A percentile compares a stretch with the other conserved stretches of the same genome.
Conservation (phyloP, 2,329 filamentous ascomycete genomes). For the Sarocladium brachiariae region DNA sequence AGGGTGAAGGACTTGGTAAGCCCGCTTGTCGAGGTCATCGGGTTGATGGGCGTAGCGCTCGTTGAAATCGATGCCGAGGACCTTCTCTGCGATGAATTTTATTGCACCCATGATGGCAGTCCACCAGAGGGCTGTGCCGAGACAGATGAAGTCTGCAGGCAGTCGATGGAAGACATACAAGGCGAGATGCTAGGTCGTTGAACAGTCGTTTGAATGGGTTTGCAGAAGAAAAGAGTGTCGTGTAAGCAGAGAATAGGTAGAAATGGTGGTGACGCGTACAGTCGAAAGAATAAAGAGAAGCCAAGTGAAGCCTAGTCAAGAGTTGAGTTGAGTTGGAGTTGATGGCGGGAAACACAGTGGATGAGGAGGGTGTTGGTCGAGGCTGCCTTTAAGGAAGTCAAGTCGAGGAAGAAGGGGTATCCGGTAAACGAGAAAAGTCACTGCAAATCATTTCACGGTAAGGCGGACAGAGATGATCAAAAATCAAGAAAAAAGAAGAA, state of each 20-base stretch:
- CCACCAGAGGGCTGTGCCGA: neutral
- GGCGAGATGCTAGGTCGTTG: too few species aligned
- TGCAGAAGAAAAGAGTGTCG: too few species aligned
- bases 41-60: slow-evolving; percentile 22
- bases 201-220: too few species aligned
- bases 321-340: neutral
- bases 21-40: slow-evolving; percentile 18
- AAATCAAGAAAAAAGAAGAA: too few species aligned
- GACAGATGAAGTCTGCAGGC: too few species aligned
- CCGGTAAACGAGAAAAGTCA: too few species aligned
- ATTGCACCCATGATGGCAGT: neutral
- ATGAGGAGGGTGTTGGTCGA: neutral
- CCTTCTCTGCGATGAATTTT: slow-evolving; percentile 19
- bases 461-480: too few species aligned
- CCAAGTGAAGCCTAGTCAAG: neutral
- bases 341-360: neutral
- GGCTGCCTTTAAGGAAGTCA: neutral
- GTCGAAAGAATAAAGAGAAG: neutral
- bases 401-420: neutral
- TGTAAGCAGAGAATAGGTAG: neutral
- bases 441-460: too few species aligned
- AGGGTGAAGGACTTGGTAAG: slow-evolving; percentile 19
- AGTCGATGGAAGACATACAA: too few species aligned
- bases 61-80: slow-evolving; percentile 25
- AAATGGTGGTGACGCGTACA: too few species aligned